Base-by-base conservation (phyloP, 1,284 basidiomycete genomes). In the Leccinum pallidistipes region DNA sequence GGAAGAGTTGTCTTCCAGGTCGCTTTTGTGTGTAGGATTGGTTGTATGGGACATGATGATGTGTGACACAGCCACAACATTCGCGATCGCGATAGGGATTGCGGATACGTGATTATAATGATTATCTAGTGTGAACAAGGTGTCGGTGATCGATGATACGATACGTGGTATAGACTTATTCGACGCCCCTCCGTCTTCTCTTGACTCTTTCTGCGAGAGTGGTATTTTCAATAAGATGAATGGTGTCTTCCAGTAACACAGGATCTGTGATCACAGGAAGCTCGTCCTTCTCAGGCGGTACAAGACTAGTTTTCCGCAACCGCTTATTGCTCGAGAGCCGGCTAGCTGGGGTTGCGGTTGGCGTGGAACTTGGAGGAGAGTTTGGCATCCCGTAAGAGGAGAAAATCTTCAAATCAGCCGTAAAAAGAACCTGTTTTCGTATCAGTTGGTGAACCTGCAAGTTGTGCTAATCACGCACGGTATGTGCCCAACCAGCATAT, bases 21-120 rank as follows among this genome's bases (percentile, higher is more conserved):
- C 70, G 58, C 68, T 66, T 47, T 70, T 78, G 64, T 80, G 80
- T 49, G 74, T 74, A 47, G 74, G 74, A 45, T 76, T 76, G 38
- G 21, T n/a, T 38, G 78, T 76, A 24, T 75, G 62, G 16, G 70
- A 65, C 70, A 72, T 72, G 7, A 14, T 24, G 21, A n/a, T n/a
- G n/a, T 18, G n/a, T 18, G 40, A 43, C 40, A 43, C 40, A 43
- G 40, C 40, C 40, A 43, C 40, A 43, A 18, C 40, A n/a, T 36
- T 36, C 34, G 34, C 34, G 32, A 34, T 34, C 32, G 24, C 24
- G 32, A 34, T 34, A 34, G 27, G 27, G 1, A 27, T 27, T 34
- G 4, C 10, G 10, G 31, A 32, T 32, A 34, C 32, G 11, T 34
- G 32, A 34, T 34, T 34, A 34, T 34, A 34, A 34, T 34, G 11